Evolutionary conservation across 1,284 basidiomycete species (phyloP), one percentile per base, ranked within the genome.

Genomic region (Xerocomus minutiporus): DNA sequence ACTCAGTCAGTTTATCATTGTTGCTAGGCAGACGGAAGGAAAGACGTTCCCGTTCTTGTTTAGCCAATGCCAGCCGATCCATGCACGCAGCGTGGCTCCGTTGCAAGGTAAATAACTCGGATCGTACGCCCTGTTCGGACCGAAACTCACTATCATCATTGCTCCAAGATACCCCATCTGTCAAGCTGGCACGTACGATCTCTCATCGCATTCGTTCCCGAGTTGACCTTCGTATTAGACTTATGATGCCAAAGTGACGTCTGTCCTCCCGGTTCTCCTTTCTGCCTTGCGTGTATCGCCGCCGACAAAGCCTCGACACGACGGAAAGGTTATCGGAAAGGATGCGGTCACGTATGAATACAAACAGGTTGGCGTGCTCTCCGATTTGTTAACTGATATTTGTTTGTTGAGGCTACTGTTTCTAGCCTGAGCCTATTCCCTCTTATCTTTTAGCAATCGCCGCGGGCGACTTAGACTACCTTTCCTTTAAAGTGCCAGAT

Each of bases 31-130:
- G 72, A 98, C 96, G 0, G 90, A 92, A 56, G 90, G 90, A 17
- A 91, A 93, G 63, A 73, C 78, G 47, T 88, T 91, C 70, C 91
- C 92, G 0, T 98, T 92, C 73, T 73, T 97, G 26, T 98, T 97
- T 75, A 95, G 91, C 51, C 94, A 98, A 71, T 93, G 90, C 64
- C 93, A 98, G 68, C 93, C 96, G 20, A 95, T 93, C 62, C 86
- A 94, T 65, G 88, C 88, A 5, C 82, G 94, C 36, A 82, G 87
- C 1, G 69, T 97, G 45, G 80, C 84, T 1, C 93, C 94, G 1
- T 70, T 91, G 51, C 91, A 94, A 80, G 90, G 89, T 79, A 46
- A 5, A 9, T 29, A 8, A 8, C 28, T 29, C 28, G 4, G 8
- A 29, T 29, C 8, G 4, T 9, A 29, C 28, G 7, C 28, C 9